Evolutionary conservation across 441 rosid species (phyloP).

Genomic region (Omphalea diandra): DNA sequence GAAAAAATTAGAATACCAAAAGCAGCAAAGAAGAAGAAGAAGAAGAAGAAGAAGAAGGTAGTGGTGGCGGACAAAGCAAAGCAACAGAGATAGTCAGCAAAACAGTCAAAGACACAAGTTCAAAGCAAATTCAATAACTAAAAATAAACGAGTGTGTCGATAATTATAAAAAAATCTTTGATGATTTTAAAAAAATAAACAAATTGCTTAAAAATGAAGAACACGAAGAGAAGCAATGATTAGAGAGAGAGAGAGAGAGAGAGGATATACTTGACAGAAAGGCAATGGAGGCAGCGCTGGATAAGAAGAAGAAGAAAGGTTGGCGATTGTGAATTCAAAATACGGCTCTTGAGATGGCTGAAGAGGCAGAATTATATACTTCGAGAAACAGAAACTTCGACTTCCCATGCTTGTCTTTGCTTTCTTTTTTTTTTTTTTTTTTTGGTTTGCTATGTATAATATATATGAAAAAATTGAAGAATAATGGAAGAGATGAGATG

Average conservation of each 20-base stretch:
- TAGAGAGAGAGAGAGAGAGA: background rate
- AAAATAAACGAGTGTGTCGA: background rate
- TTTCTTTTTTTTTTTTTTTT: too few species aligned
- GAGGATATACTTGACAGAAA: conserved; percentile 5
- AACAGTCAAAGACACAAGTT: conserved; percentile 1
- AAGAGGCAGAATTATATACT: conserved; percentile 6
- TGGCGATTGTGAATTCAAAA: background rate
- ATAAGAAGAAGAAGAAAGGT: conserved; percentile 14
- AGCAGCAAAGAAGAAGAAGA: background rate
- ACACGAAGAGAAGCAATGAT: background rate
- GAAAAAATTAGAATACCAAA: background rate
- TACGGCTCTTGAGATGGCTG: conserved; percentile 4
- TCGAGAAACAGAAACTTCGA: background rate
- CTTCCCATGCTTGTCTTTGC: background rate
- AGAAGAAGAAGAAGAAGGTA: background rate
- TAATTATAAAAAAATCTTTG: background rate
- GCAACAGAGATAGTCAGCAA: too few species aligned
- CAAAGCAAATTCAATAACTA: conserved; percentile 23
- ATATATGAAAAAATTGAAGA: background rate
- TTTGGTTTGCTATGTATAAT: background rate
- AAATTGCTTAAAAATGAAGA: background rate
- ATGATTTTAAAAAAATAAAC: background rate
- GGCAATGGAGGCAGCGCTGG: background rate
- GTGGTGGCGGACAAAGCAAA: background rate
- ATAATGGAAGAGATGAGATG: background rate